Base-by-base conservation (phyloP, 805 yeast species). In the Candida methanosorbosa region DNA sequence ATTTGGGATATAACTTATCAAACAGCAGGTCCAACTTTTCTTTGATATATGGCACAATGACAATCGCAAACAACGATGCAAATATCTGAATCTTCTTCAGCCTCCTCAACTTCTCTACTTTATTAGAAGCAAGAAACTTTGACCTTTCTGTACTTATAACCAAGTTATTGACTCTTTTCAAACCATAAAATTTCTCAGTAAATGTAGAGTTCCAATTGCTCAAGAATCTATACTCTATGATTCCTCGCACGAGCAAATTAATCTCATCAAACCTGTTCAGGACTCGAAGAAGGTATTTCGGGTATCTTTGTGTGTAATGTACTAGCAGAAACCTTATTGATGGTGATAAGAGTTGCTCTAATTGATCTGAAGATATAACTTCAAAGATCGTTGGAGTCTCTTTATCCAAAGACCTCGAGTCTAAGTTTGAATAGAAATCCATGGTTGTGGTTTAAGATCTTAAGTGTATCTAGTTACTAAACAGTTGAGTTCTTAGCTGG, bases 101-200 rank as follows among this genome's bases (percentile, higher is more conserved):
- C 23, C 76, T 54, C 36, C 78, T 66, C 41, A 75, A 58, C 25
- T 59, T 58, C 36, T 77, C 80, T 3, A 78, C 57, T 32, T 49
- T 42, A 23, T 32, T 22, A 3, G 45, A 38, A 29, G 35, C 37
- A 20, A 28, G 28, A 17, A 41, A 33, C 12, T 28, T 23, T 8
- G 35, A n/a, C 4, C 33, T 22, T 16, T 31, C 38, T 9, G 29
- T 18, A 15, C n/a, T 22, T 9, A 51, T 28, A 5, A 36, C 34
- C 21, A 41, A 28, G 4, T 38, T 55, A 37, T 58, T 59, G 20
- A 71, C 70, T 32, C 94, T 64, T 50, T 86, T 86, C 42, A 90
- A 59, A 2, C 97, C 97, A 51, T 90, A 90, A 52, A 90, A 90
- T 50, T 83, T 82, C 54, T 90, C 97, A 1, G 94, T 85, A 49